Evolutionary conservation across 1,284 basidiomycete genomes (phyloP).

Genomic region (Phylloporus sp.): DNA sequence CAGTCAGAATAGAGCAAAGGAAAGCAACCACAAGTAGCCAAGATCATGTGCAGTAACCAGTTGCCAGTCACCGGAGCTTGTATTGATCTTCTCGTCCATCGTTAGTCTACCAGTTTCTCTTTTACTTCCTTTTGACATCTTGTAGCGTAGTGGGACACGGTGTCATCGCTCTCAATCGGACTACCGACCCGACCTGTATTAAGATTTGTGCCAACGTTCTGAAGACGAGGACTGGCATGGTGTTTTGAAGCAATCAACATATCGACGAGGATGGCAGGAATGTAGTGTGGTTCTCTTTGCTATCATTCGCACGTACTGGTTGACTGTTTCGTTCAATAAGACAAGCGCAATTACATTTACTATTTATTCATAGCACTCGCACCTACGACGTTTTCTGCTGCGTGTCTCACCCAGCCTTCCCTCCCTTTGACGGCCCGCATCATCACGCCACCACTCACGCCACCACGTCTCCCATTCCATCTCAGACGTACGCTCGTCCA

Average conservation of each 20-base stretch:
- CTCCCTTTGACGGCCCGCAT: no score
- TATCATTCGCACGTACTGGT: neutral
- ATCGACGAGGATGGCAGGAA: conserved; percentile 82
- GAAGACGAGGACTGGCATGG: conserved; percentile 60
- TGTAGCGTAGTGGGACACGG: no score
- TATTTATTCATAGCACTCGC: conserved; percentile 79
- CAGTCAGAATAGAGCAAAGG: conserved; percentile 59
- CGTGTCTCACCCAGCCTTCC: conserved; percentile 85
- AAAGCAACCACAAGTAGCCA: conserved; percentile 46
- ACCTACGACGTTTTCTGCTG: conserved; percentile 73
- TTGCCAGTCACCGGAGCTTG: no score
- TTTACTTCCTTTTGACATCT: no score
- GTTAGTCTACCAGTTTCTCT: no score
- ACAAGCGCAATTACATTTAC: conserved; percentile 62
- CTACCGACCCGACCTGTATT: no score
- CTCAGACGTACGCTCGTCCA: no score
- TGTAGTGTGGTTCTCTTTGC: conserved; percentile 57
- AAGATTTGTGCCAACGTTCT: conserved; percentile 69
- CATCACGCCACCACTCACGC: conserved; percentile 79
- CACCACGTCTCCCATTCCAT: conserved; percentile 80
- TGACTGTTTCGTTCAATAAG: conserved; percentile 44
- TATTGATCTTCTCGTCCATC: no score
- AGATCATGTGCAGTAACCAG: conserved; percentile 42
- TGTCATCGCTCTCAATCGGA: no score
- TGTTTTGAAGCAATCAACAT: no score